Percentiles rank a stretch among this genome's conserved stretches.
These are phyloP conservation scores for Prunus mongolica DNA, from an alignment of 306 rosid genomes.

Conservation along the genomic window DNA sequence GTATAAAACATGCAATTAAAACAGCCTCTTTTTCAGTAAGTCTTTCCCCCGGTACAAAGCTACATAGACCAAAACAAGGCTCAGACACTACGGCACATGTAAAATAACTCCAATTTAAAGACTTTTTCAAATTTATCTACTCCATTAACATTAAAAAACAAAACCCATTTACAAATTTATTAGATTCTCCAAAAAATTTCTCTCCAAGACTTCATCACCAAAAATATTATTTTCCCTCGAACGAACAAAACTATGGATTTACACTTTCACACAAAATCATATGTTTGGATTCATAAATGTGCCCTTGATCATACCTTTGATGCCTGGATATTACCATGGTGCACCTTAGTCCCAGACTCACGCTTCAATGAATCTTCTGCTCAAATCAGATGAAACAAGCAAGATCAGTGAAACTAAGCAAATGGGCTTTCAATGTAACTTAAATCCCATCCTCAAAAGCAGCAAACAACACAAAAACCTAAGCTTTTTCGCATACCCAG, in stretches of 20 bases:
- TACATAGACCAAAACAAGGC: neutral
- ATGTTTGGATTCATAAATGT: neutral
- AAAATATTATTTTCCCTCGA: neutral
- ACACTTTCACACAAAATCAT: neutral
- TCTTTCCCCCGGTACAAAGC: neutral
- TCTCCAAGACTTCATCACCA: neutral
- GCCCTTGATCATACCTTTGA: conserved; percentile 50
- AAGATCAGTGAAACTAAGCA: neutral
- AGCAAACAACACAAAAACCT: neutral
- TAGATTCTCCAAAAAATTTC: neutral
- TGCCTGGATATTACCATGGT: conserved; percentile 89
- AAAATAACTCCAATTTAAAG: neutral
- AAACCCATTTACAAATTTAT: neutral
- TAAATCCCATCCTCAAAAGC: neutral
- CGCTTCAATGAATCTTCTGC: conserved; percentile 91
- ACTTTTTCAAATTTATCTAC: neutral
- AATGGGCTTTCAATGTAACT: neutral
- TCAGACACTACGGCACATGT: neutral
- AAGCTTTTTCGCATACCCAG: neutral
- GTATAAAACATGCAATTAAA: neutral
- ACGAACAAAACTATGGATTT: neutral
- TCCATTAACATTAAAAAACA: neutral
- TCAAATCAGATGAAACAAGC: conserved; percentile 15
- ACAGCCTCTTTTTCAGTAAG: neutral
- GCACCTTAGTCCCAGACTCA: conserved; percentile 90